Conservation (phyloP, 345 rosid genomes). For the Lagerstroemia speciosa region DNA sequence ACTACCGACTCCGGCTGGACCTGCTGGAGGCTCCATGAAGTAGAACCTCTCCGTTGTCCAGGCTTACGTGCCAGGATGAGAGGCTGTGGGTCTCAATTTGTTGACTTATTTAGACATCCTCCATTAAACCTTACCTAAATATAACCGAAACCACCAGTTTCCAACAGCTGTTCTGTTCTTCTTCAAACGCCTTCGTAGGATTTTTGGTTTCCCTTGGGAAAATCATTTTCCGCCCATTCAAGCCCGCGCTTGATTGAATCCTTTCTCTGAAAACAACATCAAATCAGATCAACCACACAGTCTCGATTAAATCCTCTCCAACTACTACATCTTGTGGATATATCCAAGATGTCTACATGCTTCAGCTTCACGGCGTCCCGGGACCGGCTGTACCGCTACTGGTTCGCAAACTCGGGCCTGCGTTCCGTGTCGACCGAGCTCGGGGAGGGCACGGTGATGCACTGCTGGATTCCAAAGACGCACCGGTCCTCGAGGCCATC, state of each 20-base stretch:
- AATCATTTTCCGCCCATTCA: not conserved
- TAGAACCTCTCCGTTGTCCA: too few relatives aligned
- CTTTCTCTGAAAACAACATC: not conserved
- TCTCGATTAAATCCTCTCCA: not conserved
- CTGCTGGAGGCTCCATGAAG: too few relatives aligned
- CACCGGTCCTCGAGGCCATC: constrained; percentile 30
- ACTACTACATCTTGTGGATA: not conserved
- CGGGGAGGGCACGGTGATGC: constrained; percentile 55
- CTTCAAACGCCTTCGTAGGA: not conserved
- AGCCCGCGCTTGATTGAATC: not conserved
- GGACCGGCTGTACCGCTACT: constrained; percentile 13
- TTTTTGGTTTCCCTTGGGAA: not conserved
- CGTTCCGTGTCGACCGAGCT: constrained; percentile 28
- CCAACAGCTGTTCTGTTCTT: not conserved
- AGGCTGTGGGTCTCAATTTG: not conserved
- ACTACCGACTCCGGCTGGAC: too few relatives aligned
- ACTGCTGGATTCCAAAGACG: constrained; percentile 58
- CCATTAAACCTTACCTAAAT: not conserved
- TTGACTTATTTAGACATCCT: not conserved
- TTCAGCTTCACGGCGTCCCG: constrained; percentile 16
- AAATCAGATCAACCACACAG: not conserved
- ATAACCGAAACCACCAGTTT: not conserved
- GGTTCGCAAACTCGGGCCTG: constrained; percentile 10
- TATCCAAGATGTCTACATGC: constrained; percentile 2
- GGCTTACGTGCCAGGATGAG: not conserved